Evolutionary conservation across 2,329 filamentous ascomycete genomes (phyloP).

Genomic region (Stromatinia cepivora): DNA sequence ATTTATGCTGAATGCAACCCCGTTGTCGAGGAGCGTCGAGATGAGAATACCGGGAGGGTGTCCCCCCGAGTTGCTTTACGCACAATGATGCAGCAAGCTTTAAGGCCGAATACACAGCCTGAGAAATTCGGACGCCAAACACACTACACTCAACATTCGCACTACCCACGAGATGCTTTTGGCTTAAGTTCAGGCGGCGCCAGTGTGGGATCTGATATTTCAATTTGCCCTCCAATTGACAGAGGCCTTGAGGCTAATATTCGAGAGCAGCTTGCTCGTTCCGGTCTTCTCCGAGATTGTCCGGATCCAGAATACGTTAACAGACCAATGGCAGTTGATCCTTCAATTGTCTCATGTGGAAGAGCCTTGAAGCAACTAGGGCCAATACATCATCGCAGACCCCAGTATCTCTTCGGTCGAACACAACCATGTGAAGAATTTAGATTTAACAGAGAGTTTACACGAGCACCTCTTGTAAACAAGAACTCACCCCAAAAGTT

Average conservation of each 20-base stretch:
- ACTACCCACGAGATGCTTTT: neutral
- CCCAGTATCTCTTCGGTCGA: neutral
- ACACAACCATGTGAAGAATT: neutral
- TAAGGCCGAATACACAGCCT: neutral
- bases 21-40: neutral
- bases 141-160: constrained; percentile 10
- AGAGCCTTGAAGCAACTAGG: neutral
- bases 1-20: neutral
- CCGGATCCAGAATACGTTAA: constrained; percentile 21
- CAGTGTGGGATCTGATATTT: constrained; percentile 6
- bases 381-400: constrained; percentile 8
- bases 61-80: constrained; percentile 19
- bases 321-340: constrained; percentile 25
- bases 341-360: constrained; percentile 33
- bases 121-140: neutral
- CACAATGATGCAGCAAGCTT: constrained; percentile 15
- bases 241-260: constrained; percentile 20
- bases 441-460: neutral
- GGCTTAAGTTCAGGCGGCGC: neutral
- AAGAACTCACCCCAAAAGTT: neutral
- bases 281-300: constrained; percentile 20
- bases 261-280: constrained; percentile 19
- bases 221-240: constrained; percentile 5
- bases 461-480: neutral
- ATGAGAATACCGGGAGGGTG: neutral